phyloP scores from a whole-genome alignment of 2,329 filamentous ascomycete genomes.

The Fusarium zealandicum region DNA sequence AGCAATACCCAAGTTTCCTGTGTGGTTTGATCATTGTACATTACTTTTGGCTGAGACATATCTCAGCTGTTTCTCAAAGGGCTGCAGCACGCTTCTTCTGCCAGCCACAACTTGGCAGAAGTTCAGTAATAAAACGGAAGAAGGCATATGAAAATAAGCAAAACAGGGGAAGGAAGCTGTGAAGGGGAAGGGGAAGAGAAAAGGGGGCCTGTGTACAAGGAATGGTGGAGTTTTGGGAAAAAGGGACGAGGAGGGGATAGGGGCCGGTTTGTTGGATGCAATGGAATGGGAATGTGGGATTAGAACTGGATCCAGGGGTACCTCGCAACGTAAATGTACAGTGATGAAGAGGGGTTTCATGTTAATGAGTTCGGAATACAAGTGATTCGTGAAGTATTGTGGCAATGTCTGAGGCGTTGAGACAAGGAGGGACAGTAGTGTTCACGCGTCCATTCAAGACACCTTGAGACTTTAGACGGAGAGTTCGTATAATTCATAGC shows the following conservation, averaged over 20 bases:
- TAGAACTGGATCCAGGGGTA: not conserved
- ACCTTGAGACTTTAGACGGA: not conserved
- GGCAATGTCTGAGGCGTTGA: not conserved
- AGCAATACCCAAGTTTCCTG: not conserved
- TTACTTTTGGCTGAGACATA: conserved; percentile 21
- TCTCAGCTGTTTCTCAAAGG: conserved; percentile 17
- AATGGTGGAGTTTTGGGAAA: conserved; percentile 8
- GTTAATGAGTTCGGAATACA: too few species aligned
- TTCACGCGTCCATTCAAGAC: too few species aligned
- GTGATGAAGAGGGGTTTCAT: not conserved
- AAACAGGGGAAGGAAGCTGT: conserved; percentile 15
- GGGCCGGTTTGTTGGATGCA: not conserved
- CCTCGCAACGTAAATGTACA: not conserved
- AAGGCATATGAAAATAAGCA: not conserved
- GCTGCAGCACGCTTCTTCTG: conserved; percentile 15
- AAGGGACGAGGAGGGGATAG: not conserved
- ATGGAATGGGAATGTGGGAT: conserved; percentile 15
- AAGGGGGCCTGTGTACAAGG: not conserved
- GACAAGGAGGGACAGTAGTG: not conserved
- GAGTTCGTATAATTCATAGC: not conserved
- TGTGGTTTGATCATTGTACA: conserved; percentile 20
- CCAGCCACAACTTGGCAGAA: conserved; percentile 3
- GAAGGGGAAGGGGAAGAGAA: not conserved
- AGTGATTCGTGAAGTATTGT: too few species aligned
- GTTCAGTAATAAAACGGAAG: conserved; percentile 6